These are phyloP conservation scores for Diaporthe amygdali DNA, from an alignment of 2,329 filamentous ascomycete genomes.

Conservation along the genomic window DNA sequence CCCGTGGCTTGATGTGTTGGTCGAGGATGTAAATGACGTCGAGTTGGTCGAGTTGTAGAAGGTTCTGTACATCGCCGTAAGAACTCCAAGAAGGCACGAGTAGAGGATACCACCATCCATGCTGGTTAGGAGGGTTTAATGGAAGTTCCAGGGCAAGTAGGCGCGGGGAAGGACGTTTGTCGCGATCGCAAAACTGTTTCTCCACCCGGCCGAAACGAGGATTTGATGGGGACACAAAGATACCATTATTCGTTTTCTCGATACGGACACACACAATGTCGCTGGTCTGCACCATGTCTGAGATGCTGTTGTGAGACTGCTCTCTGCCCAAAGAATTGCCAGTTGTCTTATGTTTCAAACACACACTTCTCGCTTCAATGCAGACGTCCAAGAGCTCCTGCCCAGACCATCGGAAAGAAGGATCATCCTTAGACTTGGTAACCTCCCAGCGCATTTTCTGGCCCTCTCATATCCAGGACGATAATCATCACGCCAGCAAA, in stretches of 20 bases:
- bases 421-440: neutral
- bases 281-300: neutral
- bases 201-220: too few species aligned
- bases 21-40: neutral
- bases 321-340: too few species aligned
- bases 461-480: neutral
- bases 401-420: neutral
- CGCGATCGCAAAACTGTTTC: neutral
- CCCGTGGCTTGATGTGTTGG: neutral
- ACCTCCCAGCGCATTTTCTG: neutral
- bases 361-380: neutral
- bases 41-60: neutral
- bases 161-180: neutral
- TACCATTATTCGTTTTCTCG: too few species aligned
- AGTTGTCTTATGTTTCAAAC: neutral
- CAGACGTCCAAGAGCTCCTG: neutral
- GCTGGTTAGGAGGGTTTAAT: too few species aligned
- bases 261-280: neutral
- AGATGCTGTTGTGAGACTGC: neutral
- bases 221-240: too few species aligned
- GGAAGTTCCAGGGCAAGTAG: neutral
- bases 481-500: neutral
- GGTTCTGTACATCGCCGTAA: neutral
- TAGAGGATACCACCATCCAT: too few species aligned
- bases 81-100: neutral